phyloP scores from a whole-genome alignment of 1,284 basidiomycete genomes.

The Laetiporus sulphureus region DNA sequence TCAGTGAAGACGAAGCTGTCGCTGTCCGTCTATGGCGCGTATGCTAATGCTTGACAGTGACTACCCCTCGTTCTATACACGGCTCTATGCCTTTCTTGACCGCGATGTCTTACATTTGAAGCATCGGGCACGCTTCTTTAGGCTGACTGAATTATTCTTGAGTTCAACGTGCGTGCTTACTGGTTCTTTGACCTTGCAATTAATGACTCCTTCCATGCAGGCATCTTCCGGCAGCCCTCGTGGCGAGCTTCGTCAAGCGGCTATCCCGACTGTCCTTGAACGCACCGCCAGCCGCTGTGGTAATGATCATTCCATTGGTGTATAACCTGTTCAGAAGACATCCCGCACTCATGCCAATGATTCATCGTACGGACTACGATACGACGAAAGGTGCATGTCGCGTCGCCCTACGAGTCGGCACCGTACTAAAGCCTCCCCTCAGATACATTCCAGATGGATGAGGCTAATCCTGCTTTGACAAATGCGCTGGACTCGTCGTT shows the following conservation, averaged over 20 bases:
- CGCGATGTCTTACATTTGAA: conserved; percentile 86
- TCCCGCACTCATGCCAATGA: conserved; percentile 88
- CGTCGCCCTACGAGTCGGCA: too few relatives aligned
- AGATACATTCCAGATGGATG: conserved; percentile 73
- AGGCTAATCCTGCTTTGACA: conserved; percentile 73
- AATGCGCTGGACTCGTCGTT: conserved; percentile 81
- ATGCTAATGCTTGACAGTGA: conserved; percentile 72
- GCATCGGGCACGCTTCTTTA: conserved; percentile 92
- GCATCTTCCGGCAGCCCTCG: conserved; percentile 80
- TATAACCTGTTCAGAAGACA: conserved; percentile 95
- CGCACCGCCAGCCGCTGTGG: conserved; percentile 86
- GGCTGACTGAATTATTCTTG: conserved; percentile 86
- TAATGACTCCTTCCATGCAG: conserved; percentile 38
- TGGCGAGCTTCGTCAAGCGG: conserved; percentile 94
- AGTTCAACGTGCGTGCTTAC: conserved; percentile 69
- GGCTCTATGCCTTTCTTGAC: conserved; percentile 88
- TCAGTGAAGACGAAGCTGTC: too few relatives aligned
- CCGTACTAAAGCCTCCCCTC: too few relatives aligned
- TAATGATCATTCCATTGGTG: conserved; percentile 88
- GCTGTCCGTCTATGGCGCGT: too few relatives aligned
- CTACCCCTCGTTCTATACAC: conserved; percentile 93
- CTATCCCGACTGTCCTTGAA: conserved; percentile 79
- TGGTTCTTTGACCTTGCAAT: background rate
- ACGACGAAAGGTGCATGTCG: too few relatives aligned
- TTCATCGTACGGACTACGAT: conserved; percentile 60